phyloP scores from a whole-genome alignment of 345 rosid species.

The Acer saccharum region DNA sequence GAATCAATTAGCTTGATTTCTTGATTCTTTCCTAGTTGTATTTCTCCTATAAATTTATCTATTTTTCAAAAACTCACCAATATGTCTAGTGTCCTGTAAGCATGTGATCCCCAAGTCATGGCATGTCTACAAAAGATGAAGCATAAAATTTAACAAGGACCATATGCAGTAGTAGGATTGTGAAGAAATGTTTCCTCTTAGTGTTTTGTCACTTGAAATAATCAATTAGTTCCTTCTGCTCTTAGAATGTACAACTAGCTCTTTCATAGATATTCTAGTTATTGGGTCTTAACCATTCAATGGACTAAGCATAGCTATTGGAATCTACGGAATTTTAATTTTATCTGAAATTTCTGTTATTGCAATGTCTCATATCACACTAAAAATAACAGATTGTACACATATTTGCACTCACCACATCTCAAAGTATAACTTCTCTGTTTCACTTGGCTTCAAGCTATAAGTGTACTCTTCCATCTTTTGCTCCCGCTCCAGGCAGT shows the following conservation, averaged over 20 bases:
- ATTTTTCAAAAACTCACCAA: background rate
- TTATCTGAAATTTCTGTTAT: background rate
- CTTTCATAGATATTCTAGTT: too few relatives aligned
- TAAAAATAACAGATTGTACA: background rate
- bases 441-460: slow-evolving; percentile 52
- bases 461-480: slow-evolving; percentile 66
- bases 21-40: too few relatives aligned
- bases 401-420: slow-evolving; percentile 44
- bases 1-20: too few relatives aligned
- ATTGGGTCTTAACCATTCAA: background rate
- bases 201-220: slow-evolving; percentile 1
- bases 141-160: background rate
- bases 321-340: background rate
- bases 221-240: background rate
- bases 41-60: background rate
- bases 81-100: too few relatives aligned
- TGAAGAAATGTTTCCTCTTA: background rate
- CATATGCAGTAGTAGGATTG: too few relatives aligned
- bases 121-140: background rate
- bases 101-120: background rate
- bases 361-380: too few relatives aligned
- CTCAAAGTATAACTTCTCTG: slow-evolving; percentile 41
- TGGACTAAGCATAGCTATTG: background rate
- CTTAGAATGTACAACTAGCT: too few relatives aligned
- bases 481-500: slow-evolving; percentile 56